Base-by-base conservation (phyloP, 345 rosid species). In the Hibiscus tridactylites region DNA sequence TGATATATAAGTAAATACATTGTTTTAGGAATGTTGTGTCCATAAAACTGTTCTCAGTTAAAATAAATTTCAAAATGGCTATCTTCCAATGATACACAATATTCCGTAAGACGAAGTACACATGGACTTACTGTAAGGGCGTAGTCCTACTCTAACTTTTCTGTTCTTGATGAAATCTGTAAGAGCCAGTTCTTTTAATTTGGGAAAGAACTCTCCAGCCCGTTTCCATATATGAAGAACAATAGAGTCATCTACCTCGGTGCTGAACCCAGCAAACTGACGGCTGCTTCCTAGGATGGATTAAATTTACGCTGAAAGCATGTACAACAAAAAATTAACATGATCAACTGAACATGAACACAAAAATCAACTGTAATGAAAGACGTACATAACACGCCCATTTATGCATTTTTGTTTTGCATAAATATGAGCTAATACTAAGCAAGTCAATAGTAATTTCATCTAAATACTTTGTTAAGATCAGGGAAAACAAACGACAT, bases 141-240 rank as follows among this genome's bases (percentile, higher is more conserved):
- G 97, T 73, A 94, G 83, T 49, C 98, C 98, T 26, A 94, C 81
- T 82, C 97, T 94, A 86, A 88, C 91, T 82, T 90, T 85, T 80
- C 90, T 79, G 75, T 78, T 75, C 72, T 67, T 54, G 46, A 78
- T 77, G 56, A 87, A 73, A 75, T 86, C 86, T 35, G 74, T 65
- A 5, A 87, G 84, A 58, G 83, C 60, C 16, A 76, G 75, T 44
- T 83, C 90, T 61, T 78, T 77, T 78, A 94, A 74, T 74, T 82
- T 83, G 70, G 98, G 98, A 78, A 90, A 88, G 84, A 88, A 94
- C 7, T 85, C 90, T 68, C 82, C 91, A 47, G 90, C 94, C 35
- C 90, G 83, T 53, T 77, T 83, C 98, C 94, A 91, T 84, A 91
- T 91, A 68, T 79, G 58, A 60, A 76, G 70, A 50, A 94, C 71